Evolutionary conservation across 2,329 filamentous ascomycete species (phyloP).

Genomic region (Pestalotiopsis sp.): DNA sequence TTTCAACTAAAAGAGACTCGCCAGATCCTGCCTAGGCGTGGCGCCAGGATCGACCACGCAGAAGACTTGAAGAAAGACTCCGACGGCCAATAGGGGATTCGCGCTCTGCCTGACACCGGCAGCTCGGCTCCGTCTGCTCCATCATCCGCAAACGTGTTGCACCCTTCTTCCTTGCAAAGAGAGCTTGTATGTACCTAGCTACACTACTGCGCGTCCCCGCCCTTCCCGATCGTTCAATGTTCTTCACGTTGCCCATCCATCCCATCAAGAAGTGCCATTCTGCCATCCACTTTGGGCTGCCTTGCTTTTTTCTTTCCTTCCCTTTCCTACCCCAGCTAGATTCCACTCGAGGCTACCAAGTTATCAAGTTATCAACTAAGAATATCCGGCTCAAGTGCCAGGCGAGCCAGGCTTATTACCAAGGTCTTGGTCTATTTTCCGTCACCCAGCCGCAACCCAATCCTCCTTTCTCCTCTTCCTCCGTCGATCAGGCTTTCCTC

Average conservation of each 20-base stretch:
- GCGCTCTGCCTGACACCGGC: constrained; percentile 7
- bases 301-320: neutral
- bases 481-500: neutral
- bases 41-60: constrained; percentile 6
- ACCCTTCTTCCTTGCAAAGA: neutral
- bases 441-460: neutral
- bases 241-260: neutral
- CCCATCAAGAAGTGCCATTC: neutral
- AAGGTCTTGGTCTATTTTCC: neutral
- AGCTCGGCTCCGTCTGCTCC: constrained; percentile 4
- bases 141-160: constrained; percentile 12
- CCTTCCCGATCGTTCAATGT: neutral
- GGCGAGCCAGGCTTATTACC: neutral
- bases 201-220: neutral
- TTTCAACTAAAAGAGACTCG: neutral
- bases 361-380: neutral
- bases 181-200: neutral
- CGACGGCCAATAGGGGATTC: constrained; percentile 9
- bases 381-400: neutral
- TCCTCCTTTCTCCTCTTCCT: neutral
- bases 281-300: neutral
- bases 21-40: neutral
- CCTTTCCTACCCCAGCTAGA: neutral
- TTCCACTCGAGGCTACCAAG: neutral
- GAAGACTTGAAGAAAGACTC: neutral